Evolutionary conservation across 805 yeast genomes (phyloP).

Genomic region (Candida coquimbonensis): DNA sequence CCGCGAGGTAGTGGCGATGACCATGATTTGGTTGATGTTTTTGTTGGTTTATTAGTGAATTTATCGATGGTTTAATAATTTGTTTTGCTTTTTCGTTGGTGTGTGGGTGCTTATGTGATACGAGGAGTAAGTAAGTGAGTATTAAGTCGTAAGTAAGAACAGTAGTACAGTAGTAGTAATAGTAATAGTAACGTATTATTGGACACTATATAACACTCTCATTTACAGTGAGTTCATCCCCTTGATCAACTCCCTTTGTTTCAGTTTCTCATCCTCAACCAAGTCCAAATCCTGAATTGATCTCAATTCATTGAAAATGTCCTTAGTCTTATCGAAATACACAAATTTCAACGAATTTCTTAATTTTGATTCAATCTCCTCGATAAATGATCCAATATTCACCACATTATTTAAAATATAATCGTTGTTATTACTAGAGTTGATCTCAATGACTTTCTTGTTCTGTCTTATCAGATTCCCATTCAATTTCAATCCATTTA

Average conservation of each 20-base stretch:
- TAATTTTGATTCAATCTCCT: constrained; percentile 81
- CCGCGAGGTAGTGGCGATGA: constrained; percentile 49
- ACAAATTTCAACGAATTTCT: constrained; percentile 88
- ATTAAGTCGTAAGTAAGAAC: too few species aligned
- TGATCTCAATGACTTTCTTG: constrained; percentile 42
- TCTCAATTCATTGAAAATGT: constrained; percentile 69
- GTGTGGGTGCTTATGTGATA: too few species aligned
- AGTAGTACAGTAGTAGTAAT: too few species aligned
- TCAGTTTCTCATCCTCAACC: constrained; percentile 1
- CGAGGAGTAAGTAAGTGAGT: too few species aligned
- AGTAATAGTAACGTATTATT: too few species aligned
- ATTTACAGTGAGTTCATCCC: constrained; percentile 3
- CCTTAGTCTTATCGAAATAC: constrained; percentile 90
- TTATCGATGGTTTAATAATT: too few species aligned
- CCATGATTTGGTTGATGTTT: background rate
- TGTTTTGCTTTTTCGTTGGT: too few species aligned
- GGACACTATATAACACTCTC: too few species aligned
- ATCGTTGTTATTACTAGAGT: constrained; percentile 35
- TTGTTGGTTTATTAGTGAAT: too few species aligned
- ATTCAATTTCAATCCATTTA: constrained; percentile 44
- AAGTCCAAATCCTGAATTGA: constrained; percentile 21
- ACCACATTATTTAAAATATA: constrained; percentile 57
- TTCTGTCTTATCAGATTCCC: constrained; percentile 86
- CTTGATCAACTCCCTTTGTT: constrained; percentile 4
- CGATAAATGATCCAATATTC: constrained; percentile 79